Conservation (phyloP, 306 rosid species). For the Prunus armeniaca region DNA sequence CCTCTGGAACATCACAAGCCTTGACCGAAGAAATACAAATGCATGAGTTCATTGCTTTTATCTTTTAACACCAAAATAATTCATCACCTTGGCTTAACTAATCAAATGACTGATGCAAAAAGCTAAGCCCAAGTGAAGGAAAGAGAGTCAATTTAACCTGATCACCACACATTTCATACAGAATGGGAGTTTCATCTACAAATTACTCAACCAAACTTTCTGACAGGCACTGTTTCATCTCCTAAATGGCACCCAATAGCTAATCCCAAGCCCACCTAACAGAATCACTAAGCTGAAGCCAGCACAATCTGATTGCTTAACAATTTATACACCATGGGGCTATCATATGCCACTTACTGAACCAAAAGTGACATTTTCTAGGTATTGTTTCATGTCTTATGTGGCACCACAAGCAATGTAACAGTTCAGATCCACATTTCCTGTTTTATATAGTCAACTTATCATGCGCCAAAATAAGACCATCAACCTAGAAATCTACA, state of each 20-base stretch:
- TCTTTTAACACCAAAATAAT: background rate
- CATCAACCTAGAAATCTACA: no score
- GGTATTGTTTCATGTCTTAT: background rate
- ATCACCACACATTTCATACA: background rate
- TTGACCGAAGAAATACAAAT: constrained; percentile 20
- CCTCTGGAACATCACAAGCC: constrained; percentile 70
- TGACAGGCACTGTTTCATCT: constrained; percentile 3
- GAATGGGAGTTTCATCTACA: background rate
- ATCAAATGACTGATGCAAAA: constrained; percentile 14
- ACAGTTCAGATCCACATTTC: constrained; percentile 2
- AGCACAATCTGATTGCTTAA: background rate
- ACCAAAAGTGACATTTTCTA: background rate
- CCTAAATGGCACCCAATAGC: background rate
- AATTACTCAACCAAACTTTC: background rate
- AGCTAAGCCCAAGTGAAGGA: background rate
- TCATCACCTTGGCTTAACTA: constrained; percentile 1
- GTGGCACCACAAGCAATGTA: no score
- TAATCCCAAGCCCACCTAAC: background rate
- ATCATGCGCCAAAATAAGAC: background rate
- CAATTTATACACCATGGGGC: background rate
- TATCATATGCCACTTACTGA: background rate
- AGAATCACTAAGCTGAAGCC: background rate
- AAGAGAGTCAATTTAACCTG: background rate
- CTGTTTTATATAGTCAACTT: background rate
- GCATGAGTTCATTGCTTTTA: constrained; percentile 3